Conservation (phyloP, 2,329 filamentous ascomycete genomes). For the Penicillium sp. region DNA sequence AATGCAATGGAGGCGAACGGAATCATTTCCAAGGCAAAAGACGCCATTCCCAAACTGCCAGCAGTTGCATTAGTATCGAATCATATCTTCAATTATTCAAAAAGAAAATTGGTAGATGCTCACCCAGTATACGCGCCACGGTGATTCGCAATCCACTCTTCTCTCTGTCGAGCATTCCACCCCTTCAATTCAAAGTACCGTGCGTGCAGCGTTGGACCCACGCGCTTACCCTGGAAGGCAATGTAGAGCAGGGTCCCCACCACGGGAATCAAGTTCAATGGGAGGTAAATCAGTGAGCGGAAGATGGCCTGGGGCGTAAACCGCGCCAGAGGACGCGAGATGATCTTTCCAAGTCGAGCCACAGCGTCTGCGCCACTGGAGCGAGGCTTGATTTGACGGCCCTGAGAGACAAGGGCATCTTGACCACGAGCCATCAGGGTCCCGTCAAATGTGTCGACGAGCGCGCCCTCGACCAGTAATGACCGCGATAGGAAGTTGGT, state of each 20-base stretch:
- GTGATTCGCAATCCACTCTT: slow-evolving; percentile 64
- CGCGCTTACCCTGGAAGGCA: slow-evolving; percentile 60
- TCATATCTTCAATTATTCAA: background rate
- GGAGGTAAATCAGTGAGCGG: slow-evolving; percentile 76
- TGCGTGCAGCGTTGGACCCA: slow-evolving; percentile 50
- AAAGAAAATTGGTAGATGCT: slow-evolving; percentile 28
- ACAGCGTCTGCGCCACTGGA: slow-evolving; percentile 45
- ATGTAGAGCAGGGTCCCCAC: slow-evolving; percentile 80
- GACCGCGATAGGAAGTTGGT: slow-evolving; percentile 54
- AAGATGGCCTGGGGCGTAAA: slow-evolving; percentile 58
- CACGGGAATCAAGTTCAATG: slow-evolving; percentile 87
- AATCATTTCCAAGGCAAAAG: slow-evolving; percentile 76
- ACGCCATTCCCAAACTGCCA: slow-evolving; percentile 61
- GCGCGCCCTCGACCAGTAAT: slow-evolving; percentile 72
- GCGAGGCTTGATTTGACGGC: slow-evolving; percentile 61
- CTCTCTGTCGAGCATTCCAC: slow-evolving; percentile 61
- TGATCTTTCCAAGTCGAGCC: slow-evolving; percentile 51
- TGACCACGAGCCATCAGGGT: slow-evolving; percentile 51
- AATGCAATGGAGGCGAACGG: slow-evolving; percentile 79
- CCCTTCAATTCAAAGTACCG: slow-evolving; percentile 90
- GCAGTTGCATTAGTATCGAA: slow-evolving; percentile 2
- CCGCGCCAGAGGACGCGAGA: slow-evolving; percentile 47
- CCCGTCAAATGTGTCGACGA: slow-evolving; percentile 86
- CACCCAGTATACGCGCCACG: slow-evolving; percentile 75
- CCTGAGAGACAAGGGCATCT: slow-evolving; percentile 62